Evolutionary conservation across 441 rosid genomes (phyloP), one percentile per base, ranked within the genome.

Genomic region (Metrosideros polymorpha): DNA sequence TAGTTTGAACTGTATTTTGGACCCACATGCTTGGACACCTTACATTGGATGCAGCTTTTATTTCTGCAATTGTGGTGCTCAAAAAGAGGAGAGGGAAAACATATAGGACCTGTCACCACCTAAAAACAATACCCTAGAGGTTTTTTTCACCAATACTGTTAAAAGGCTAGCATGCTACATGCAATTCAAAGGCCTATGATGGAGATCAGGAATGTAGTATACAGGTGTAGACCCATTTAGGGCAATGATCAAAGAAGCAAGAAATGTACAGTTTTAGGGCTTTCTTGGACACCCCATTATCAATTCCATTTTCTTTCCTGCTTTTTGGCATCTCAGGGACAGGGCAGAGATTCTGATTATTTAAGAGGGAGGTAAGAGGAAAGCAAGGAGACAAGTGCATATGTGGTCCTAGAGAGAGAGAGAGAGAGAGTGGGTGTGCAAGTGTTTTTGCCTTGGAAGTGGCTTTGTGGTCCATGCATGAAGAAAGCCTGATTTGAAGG

Each of bases 331-430:
- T 71, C 79, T 39, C 27, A 39, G 79, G 47, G 6, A 22, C 39
- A 39, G 79, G 79, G 49, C 79, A 71, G 79, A 43, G 32, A 85
- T 49, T 82, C 86, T 85, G 42, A 51, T 61, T 12, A 55, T 55
- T 82, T 22, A 15, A 86, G 52, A 83, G 84, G 32, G 63, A 53
- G 24, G 85, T 13, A 52, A 54, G 27, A 35, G 75, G 84, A 49
- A 29, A 77, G 53, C 47, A 59, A 66, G 66, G 66, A 25, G 66
- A 55, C 82, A 85, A 85, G 87, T 85, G 87, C 83, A 25, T 25
- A 85, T 19, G 94, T 93, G 94, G 95, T 93, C 92, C 94, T 88
- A 77, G 88, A 71, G 79, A 88, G 57, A 86, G 88, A 83, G 86
- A 84, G 52, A 82, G 85, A 8, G 63, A 6, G 66, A 0, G 7